These are phyloP conservation scores for Dichomitus squalens DNA, from an alignment of 1,284 basidiomycete genomes.

Conservation along the genomic window DNA sequence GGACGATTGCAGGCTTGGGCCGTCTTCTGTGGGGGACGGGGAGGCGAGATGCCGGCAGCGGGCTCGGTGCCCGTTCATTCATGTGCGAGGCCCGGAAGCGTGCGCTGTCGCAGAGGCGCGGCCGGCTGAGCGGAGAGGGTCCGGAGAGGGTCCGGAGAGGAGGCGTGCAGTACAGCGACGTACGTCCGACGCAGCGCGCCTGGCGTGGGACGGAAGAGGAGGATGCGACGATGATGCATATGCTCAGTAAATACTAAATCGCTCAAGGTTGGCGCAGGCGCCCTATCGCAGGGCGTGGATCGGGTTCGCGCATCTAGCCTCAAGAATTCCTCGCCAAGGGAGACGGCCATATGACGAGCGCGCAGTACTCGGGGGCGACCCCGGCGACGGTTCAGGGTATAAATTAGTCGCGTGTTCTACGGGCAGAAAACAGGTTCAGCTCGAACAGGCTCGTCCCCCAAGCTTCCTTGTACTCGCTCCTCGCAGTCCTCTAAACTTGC, in stretches of 20 bases:
- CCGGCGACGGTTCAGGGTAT: conserved; percentile 12
- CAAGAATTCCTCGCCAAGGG: conserved; percentile 2
- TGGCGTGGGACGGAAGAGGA: too few relatives aligned
- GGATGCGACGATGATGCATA: too few relatives aligned
- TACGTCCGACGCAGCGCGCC: too few relatives aligned
- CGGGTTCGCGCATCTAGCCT: background rate
- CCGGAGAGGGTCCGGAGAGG: background rate
- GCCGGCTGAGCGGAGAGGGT: too few relatives aligned
- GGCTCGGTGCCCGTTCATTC: too few relatives aligned
- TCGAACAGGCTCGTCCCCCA: conserved; percentile 13
- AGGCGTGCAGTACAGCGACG: background rate
- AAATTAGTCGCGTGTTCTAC: conserved; percentile 9
- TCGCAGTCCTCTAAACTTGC: conserved; percentile 10
- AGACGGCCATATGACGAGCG: conserved; percentile 15
- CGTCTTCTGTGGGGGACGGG: too few relatives aligned
- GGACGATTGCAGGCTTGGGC: too few relatives aligned
- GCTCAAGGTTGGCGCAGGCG: too few relatives aligned
- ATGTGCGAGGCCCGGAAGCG: too few relatives aligned
- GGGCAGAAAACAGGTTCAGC: conserved; percentile 10
- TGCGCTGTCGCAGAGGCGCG: too few relatives aligned
- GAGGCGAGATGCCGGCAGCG: too few relatives aligned
- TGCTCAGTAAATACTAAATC: background rate
- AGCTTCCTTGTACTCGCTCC: conserved; percentile 6
- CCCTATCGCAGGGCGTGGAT: too few relatives aligned
- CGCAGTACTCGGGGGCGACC: background rate